Conservation (phyloP, 2,329 filamentous ascomycete genomes). For the Ascomycota sp. region DNA sequence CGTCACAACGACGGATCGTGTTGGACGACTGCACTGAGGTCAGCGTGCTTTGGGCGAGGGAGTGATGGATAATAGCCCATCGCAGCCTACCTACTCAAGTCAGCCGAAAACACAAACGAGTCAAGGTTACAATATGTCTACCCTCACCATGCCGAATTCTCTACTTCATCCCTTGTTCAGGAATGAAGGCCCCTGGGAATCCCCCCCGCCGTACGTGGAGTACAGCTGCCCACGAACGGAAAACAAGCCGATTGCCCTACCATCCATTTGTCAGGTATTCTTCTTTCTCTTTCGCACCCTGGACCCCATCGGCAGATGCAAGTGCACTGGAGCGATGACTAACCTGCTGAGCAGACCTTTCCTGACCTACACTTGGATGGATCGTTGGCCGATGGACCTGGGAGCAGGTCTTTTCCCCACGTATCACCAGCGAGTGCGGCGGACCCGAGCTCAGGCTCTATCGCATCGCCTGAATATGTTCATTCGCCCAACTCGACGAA, state of each 20-base stretch:
- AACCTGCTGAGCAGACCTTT: slow-evolving; percentile 11
- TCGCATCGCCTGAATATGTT: slow-evolving; percentile 24
- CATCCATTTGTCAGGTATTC: slow-evolving; percentile 33
- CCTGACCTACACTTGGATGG: slow-evolving; percentile 20
- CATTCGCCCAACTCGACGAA: slow-evolving; percentile 28
- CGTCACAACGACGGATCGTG: no score
- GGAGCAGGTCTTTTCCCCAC: neutral
- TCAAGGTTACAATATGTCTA: slow-evolving; percentile 23
- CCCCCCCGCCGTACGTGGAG: slow-evolving; percentile 12
- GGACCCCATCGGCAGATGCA: no score
- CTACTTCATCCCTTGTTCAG: slow-evolving; percentile 19
- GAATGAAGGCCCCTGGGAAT: slow-evolving; percentile 19
- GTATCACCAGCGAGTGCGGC: no score
- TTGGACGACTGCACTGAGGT: no score
- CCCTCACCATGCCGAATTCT: slow-evolving; percentile 24
- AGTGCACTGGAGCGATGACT: no score
- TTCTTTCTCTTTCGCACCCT: no score
- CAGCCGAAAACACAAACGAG: slow-evolving; percentile 6
- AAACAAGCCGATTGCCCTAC: slow-evolving; percentile 22
- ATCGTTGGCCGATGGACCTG: slow-evolving; percentile 1
- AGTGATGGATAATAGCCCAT: slow-evolving; percentile 22
- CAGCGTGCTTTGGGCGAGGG: no score
- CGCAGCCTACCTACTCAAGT: slow-evolving; percentile 10
- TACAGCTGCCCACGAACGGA: slow-evolving; percentile 16
- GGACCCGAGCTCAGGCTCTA: no score